These are phyloP conservation scores for Rhizophora apiculata DNA, from an alignment of 345 rosid species.

Conservation along the genomic window DNA sequence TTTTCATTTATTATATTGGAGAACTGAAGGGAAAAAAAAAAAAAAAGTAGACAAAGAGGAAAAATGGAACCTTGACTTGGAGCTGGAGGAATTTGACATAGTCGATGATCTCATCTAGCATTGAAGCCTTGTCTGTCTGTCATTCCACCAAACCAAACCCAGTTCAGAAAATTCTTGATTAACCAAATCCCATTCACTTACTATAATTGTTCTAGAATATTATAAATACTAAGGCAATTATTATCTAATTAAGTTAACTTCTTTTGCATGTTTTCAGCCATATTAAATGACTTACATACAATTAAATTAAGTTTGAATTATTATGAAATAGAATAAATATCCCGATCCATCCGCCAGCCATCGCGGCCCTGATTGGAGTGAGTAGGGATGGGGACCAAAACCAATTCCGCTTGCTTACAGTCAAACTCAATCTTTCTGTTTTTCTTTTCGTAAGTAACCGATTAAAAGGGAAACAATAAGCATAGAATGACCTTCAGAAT, in stretches of 20 bases:
- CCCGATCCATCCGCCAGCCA: slow-evolving; percentile 20
- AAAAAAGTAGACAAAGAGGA: background rate
- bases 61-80: slow-evolving; percentile 79
- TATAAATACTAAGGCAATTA: background rate
- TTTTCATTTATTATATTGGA: background rate
- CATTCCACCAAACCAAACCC: slow-evolving; percentile 28
- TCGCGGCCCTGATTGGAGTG: slow-evolving; percentile 9
- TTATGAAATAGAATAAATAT: background rate
- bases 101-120: slow-evolving; percentile 99
- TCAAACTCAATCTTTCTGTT: background rate
- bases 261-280: too few species aligned
- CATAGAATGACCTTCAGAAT: too few species aligned
- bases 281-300: too few species aligned
- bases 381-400: slow-evolving; percentile 2
- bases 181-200: too few species aligned
- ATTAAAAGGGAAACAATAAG: background rate
- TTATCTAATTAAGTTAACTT: background rate
- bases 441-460: too few species aligned
- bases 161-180: background rate
- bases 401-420: background rate
- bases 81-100: slow-evolving; percentile 99
- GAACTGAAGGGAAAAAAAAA: background rate
- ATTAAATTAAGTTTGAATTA: background rate
- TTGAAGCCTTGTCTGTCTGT: slow-evolving; percentile 99
- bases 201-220: background rate